Evolutionary conservation across 192 early-diverging fungal genomes (phyloP).

Genomic region (Phlyctochytrium planicorne): DNA sequence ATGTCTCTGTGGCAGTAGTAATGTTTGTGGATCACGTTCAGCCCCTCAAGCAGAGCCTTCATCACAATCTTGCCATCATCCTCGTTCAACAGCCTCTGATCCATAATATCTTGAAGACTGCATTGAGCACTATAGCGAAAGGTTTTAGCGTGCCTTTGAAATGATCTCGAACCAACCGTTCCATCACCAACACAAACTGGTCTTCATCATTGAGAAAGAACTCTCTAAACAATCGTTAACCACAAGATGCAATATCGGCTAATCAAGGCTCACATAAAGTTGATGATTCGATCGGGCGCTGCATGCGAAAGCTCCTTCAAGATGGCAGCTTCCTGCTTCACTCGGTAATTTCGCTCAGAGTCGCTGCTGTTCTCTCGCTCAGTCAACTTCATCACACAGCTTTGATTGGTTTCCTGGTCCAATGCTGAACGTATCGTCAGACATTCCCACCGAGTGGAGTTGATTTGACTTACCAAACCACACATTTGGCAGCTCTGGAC

Average conservation of each 20-base stretch:
- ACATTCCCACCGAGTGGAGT: too few species aligned
- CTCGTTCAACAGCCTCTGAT: slow-evolving; percentile 21
- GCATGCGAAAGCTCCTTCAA: neutral
- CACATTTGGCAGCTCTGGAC: neutral
- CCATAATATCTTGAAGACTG: neutral
- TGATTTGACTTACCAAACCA: neutral
- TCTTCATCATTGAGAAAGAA: neutral
- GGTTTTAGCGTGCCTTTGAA: neutral
- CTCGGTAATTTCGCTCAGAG: neutral
- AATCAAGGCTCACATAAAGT: neutral
- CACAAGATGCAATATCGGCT: neutral
- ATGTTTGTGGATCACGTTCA: slow-evolving; percentile 28
- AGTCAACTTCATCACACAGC: neutral
- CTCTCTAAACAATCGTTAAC: neutral
- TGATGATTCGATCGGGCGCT: neutral
- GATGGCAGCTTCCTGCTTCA: neutral
- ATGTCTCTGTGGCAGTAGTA: slow-evolving; percentile 38
- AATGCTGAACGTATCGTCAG: too few species aligned
- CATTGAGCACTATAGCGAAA: neutral
- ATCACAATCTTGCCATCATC: slow-evolving; percentile 31
- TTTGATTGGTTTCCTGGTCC: neutral
- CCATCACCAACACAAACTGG: slow-evolving; percentile 1
- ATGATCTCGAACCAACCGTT: neutral
- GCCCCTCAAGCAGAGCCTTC: slow-evolving; percentile 31
- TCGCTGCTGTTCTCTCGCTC: slow-evolving; percentile 1